These are phyloP conservation scores for Polyporus tsugae DNA, from an alignment of 1,284 basidiomycete species.

Conservation along the genomic window DNA sequence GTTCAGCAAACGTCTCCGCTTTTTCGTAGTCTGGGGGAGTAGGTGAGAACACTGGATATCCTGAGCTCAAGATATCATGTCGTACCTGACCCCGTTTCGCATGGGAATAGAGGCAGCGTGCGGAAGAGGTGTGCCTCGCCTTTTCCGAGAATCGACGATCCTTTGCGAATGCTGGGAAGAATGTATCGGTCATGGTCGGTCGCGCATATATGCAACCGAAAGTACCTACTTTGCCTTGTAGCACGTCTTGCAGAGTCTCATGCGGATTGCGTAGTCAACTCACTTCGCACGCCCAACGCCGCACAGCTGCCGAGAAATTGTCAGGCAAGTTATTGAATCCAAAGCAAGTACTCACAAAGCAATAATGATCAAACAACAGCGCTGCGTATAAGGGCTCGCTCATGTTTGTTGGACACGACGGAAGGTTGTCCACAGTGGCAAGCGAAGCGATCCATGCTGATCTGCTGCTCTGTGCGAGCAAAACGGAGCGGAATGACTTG, in stretches of 20 bases:
- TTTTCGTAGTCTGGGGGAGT: too few species aligned
- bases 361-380: background rate
- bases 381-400: background rate
- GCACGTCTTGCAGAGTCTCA: background rate
- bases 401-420: background rate
- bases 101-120: too few species aligned
- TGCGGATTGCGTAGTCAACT: background rate
- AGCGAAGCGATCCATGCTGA: background rate
- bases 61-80: too few species aligned
- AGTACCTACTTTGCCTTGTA: background rate
- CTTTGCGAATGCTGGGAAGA: too few species aligned
- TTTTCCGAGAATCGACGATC: too few species aligned
- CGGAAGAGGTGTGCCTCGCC: too few species aligned
- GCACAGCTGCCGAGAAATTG: background rate
- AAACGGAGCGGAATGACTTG: background rate
- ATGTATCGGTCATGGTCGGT: background rate
- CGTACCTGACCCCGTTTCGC: too few species aligned
- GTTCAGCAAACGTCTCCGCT: too few species aligned
- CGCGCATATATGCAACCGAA: background rate
- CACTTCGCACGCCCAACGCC: background rate
- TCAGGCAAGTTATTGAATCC: background rate
- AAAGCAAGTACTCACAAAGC: background rate
- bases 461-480: background rate
- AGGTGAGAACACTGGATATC: too few species aligned
- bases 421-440: background rate